Base-by-base conservation (phyloP, 1,139 yeast species). In the Yamadazyma blattariae region DNA sequence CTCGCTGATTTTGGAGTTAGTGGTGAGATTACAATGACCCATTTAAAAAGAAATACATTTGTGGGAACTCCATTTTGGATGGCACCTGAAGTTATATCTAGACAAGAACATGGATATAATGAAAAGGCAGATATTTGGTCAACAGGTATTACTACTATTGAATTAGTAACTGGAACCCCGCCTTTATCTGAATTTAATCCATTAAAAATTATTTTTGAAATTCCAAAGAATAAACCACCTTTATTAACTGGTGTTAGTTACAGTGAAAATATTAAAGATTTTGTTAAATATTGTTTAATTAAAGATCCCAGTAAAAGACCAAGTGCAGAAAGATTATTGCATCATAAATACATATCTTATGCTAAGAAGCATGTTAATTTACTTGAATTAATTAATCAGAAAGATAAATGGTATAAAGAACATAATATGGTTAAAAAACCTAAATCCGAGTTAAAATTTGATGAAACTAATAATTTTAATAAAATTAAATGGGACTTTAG, bases 61-160 rank as follows among this genome's bases (percentile, higher is more conserved):
- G 95, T 86, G 24, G 96, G 96, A 0, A 86, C 95, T 0, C 95
- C 95, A 14, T 85, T 78, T 56, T 87, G 95, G 95, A 87, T 87
- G 95, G 95, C 95, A 0, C 96, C 95, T 0, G 96, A 87, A 52
- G 83, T 86, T 21, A 82, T 87, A 18, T 52, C 63, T 4, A 60
- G 74, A 37, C 52, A 61, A 12, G 49, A 51, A 20, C 57, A 59
- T 13, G 90, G 90, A 1, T 84, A 87, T 51, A 72, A 84, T 52
- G 84, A 81, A 46, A 85, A 82, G 51, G 94, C 88, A 4, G 96
- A 87, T 52, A 82, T 87, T 35, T 87, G 96, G 96, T 85, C 95
- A 1, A 65, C 85, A 4, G 96, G 95, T 0, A 86, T 87, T 33
- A 87, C 95, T 1, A 74, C 84, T 1, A 81, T 83, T 45, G 96